Evolutionary conservation across 2,329 filamentous ascomycete genomes (phyloP).

Genomic region (Pyricularia sp.): DNA sequence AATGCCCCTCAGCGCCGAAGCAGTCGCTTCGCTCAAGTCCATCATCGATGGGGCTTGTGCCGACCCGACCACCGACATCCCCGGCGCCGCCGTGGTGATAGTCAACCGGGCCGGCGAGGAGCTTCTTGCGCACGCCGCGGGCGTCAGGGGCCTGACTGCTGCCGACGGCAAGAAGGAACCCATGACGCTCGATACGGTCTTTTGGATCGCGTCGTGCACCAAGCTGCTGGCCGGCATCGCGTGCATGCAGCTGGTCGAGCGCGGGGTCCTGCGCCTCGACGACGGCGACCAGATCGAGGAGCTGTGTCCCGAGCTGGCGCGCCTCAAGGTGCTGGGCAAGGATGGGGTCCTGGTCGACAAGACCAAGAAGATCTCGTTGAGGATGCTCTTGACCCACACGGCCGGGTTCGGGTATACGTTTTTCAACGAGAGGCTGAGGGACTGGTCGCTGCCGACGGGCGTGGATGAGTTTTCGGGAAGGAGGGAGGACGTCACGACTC

Average conservation of each 20-base stretch:
- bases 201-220: slow-evolving; percentile 48
- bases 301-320: slow-evolving; percentile 36
- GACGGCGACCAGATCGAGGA: slow-evolving; percentile 28
- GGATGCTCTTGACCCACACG: slow-evolving; percentile 46
- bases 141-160: not conserved
- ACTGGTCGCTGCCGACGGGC: slow-evolving; percentile 38
- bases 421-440: slow-evolving; percentile 36
- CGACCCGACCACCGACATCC: not conserved
- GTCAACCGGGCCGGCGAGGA: not conserved
- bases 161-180: not conserved
- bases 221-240: slow-evolving; percentile 44
- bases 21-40: not conserved
- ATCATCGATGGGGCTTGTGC: not conserved
- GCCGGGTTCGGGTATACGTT: slow-evolving; percentile 51
- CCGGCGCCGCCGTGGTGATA: not conserved
- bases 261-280: slow-evolving; percentile 36
- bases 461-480: slow-evolving; percentile 14
- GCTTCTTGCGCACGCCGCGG: not conserved
- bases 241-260: slow-evolving; percentile 48
- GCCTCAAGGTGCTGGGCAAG: slow-evolving; percentile 23
- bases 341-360: slow-evolving; percentile 27
- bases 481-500: slow-evolving; percentile 29
- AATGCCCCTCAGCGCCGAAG: not conserved
- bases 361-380: slow-evolving; percentile 39
- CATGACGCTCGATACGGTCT: slow-evolving; percentile 11